phyloP scores from a whole-genome alignment of 345 rosid genomes.

The Eucalyptus virginea region DNA sequence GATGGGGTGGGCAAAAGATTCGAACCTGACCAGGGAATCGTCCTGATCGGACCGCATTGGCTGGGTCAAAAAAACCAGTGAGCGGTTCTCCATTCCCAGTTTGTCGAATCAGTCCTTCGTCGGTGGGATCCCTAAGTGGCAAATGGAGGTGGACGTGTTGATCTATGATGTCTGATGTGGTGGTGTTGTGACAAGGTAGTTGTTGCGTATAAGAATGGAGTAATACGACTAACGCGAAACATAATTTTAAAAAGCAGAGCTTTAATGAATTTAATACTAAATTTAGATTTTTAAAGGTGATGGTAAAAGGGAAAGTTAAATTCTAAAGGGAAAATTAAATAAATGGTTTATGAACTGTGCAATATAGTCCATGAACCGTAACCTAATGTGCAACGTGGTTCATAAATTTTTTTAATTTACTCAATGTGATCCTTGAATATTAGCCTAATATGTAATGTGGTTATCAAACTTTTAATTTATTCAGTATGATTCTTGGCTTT shows the following conservation, averaged over 20 bases:
- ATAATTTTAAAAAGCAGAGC: not conserved
- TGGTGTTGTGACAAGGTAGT: not conserved
- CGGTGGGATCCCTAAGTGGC: no score
- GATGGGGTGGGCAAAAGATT: no score
- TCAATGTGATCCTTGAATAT: no score
- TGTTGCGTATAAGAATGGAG: not conserved
- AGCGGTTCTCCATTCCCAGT: no score
- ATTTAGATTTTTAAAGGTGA: not conserved
- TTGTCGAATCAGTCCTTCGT: no score
- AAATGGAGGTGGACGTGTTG: not conserved
- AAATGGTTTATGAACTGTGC: no score
- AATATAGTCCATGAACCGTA: rapidly evolving
- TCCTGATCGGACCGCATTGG: no score
- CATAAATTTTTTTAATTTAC: no score
- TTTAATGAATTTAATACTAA: not conserved
- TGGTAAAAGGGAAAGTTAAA: not conserved
- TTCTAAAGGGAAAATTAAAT: not conserved
- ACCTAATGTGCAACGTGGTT: rapidly evolving
- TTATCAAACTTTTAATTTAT: rapidly evolving
- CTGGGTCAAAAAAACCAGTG: no score
- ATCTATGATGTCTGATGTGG: not conserved
- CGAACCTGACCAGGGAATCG: no score
- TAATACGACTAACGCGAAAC: not conserved
- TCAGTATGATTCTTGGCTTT: rapidly evolving
- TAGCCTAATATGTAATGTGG: rapidly evolving